Base-by-base conservation (phyloP, 2,329 filamentous ascomycete genomes). In the Fusarium sp. region DNA sequence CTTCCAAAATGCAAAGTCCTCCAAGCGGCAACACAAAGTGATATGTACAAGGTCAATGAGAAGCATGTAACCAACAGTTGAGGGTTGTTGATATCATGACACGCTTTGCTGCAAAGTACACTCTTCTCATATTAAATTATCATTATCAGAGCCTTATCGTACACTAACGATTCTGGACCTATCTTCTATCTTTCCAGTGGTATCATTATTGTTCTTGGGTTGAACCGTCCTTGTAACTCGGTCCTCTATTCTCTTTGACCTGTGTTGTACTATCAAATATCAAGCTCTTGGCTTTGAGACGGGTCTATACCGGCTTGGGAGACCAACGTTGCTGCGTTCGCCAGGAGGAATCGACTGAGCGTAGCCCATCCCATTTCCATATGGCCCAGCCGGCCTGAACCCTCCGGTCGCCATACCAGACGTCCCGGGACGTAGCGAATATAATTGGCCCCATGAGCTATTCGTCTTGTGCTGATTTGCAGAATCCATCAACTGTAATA, bases 271-370 rank as follows among this genome's bases (percentile, higher is more conserved):
- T n/a, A n/a, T n/a, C n/a, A n/a, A n/a, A n/a, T 37, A n/a, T 44
- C 9, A 61, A 23, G 44, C 49, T n/a, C 41, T 50, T 6, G 39
- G 23, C 45, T 49, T 63, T 3, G 59, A 55, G 0, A 63, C 60
- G 7, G 53, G 32, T 6, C 60, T 55, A 4, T 63, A 63, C 5
- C 60, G 45, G 10, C 60, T 63, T 2, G 60, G 60, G 6, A 63
- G 23, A 3, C 60, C 60, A 4, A 63, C 49, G 3, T 42, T 63
- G 29, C 60, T 63, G 17, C 60, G 47, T 31, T 63, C 60, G 1
- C 53, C 32, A 0, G 60, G 60, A 2, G 60, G 59, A 2, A 63
- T 63, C 0, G 49, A 55, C 9, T 54, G 48, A 0, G 59, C 60
- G 14, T 63, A 63, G 9, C 35, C 35, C 35, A 37, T 19, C 0